Base-by-base conservation (phyloP, 139 green algal genomes). In the Trebouxia sp. region DNA sequence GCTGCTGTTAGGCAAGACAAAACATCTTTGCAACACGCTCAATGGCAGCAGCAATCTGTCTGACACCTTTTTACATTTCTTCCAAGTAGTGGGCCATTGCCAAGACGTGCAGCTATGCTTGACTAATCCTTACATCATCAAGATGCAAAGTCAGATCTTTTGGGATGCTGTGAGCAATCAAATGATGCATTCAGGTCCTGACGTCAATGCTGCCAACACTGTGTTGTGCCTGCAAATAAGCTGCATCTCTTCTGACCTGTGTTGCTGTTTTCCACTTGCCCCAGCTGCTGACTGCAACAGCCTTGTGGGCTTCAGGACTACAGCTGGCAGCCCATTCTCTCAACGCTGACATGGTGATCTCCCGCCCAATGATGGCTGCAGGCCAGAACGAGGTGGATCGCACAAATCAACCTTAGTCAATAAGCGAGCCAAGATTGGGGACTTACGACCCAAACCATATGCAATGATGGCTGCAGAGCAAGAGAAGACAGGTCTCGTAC, bases 311-410 rank as follows among this genome's bases (percentile, higher is more conserved):
- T 22, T 91, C 88, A 12, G 83, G 74, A 7, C 94, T 91, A 3
- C 90, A 69, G 3, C 88, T 85, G 1, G 95, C 94, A 5, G 95
- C 95, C 95, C 95, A 99, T 83, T 99, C 96, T 11, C 96, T 87
- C 48, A 99, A 88, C 1, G 94, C 89, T 3, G 87, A 94, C 93
- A 98, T 98, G 0, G 94, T 94, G 47, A 99, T 96, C 82, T 99
- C 96, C 1, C 96, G 84, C 0, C 90, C 85, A 28, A 98, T 96
- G 74, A 98, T 97, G 30, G 89, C 87, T 77, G 77, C 76, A 65
- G 74, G n/a, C 10, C n/a, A n/a, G n/a, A n/a, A n/a, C n/a, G n/a
- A n/a, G n/a, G n/a, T n/a, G n/a, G n/a, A n/a, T n/a, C n/a, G n/a
- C n/a, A n/a, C n/a, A n/a, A n/a, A n/a, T n/a, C n/a, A n/a, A n/a